Evolutionary conservation across 768 basidiomycete species (phyloP).

Genomic region (Paxillus involutus): DNA sequence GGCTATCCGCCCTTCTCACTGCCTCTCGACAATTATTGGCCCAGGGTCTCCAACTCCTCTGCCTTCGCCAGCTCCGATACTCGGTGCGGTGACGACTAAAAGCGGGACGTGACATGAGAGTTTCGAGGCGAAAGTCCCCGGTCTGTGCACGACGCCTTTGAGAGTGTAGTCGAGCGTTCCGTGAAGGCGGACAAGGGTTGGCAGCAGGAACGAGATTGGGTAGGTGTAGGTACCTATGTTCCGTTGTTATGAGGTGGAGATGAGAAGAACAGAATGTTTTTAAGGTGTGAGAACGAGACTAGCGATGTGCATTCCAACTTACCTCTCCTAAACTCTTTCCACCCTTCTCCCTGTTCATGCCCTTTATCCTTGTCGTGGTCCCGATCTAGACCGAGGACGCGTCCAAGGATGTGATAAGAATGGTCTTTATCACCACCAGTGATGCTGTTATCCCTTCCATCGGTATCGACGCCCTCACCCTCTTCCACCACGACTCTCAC

Average conservation of each 20-base stretch:
- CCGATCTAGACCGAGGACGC: slow-evolving; percentile 19
- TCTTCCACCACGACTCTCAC: too few species aligned
- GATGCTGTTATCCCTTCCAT: background rate
- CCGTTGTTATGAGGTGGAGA: background rate
- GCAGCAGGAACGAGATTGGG: slow-evolving; percentile 90
- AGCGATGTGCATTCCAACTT: slow-evolving; percentile 13
- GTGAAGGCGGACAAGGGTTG: slow-evolving; percentile 70
- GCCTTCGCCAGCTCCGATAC: slow-evolving; percentile 75
- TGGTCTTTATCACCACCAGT: slow-evolving; percentile 4
- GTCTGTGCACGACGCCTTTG: slow-evolving; percentile 81
- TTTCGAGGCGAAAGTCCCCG: slow-evolving; percentile 82
- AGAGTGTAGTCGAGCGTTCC: slow-evolving; percentile 80
- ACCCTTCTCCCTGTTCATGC: slow-evolving; percentile 43
- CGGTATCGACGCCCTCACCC: background rate
- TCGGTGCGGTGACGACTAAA: slow-evolving; percentile 69
- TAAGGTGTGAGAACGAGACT: background rate
- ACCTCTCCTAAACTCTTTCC: slow-evolving; percentile 94
- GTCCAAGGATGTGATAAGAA: slow-evolving; percentile 28
- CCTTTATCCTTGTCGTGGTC: slow-evolving; percentile 14
- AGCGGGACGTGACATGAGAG: slow-evolving; percentile 72
- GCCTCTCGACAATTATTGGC: slow-evolving; percentile 79
- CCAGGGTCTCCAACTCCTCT: slow-evolving; percentile 50
- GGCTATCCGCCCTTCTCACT: slow-evolving; percentile 89
- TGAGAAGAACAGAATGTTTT: background rate
- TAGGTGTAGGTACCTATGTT: slow-evolving; percentile 85